These are phyloP conservation scores for Fomitopsis serialis DNA, from an alignment of 768 basidiomycete genomes.

Conservation along the genomic window DNA sequence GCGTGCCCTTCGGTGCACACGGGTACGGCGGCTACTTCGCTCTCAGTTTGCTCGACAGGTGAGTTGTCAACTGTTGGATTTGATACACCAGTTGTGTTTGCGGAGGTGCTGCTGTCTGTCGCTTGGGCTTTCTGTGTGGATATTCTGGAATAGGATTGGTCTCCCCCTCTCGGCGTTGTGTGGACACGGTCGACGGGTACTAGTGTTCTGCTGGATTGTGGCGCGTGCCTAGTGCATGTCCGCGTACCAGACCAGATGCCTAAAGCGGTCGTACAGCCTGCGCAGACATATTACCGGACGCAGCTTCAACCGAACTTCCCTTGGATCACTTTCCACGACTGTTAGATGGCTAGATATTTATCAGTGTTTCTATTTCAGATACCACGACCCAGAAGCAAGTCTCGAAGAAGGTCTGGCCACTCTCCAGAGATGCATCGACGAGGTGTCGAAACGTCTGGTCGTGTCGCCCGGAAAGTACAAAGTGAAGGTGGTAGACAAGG, in stretches of 20 bases:
- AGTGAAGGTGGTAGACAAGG: constrained; percentile 89
- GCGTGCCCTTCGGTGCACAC: constrained; percentile 91
- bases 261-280: too few species aligned
- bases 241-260: too few species aligned
- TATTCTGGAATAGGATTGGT: too few species aligned
- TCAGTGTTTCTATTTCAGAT: constrained; percentile 38
- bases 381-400: constrained; percentile 84
- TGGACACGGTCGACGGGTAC: too few species aligned
- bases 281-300: too few species aligned
- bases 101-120: too few species aligned
- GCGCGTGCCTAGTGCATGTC: too few species aligned
- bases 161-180: too few species aligned
- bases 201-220: too few species aligned
- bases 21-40: constrained; percentile 94
- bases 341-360: constrained; percentile 3
- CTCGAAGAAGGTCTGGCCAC: constrained; percentile 83
- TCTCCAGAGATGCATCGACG: constrained; percentile 80
- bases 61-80: constrained; percentile 13
- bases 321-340: background rate
- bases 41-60: constrained; percentile 89
- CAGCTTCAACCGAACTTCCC: background rate
- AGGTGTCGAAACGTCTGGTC: constrained; percentile 79
- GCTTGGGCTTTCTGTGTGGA: too few species aligned
- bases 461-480: constrained; percentile 80
- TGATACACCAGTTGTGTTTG: too few species aligned